A percentile compares a stretch with the other conserved stretches of the same genome.
These are phyloP conservation scores for Crithidia fasciculata DNA, from an alignment of 208 protist species.

Conservation along the genomic window DNA sequence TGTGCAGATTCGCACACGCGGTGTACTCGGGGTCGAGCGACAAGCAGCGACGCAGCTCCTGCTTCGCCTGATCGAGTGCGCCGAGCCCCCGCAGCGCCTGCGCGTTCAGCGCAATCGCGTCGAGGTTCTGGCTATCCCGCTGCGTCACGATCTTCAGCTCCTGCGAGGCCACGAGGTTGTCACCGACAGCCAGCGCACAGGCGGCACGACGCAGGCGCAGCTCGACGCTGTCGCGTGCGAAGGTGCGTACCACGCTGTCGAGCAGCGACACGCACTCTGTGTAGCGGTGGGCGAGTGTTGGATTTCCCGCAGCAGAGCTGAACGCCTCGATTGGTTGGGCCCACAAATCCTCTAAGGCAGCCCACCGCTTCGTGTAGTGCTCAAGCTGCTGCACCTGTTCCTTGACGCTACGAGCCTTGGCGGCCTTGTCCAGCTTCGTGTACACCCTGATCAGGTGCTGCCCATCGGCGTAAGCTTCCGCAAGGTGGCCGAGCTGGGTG, in stretches of 20 bases:
- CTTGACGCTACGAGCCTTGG: slow-evolving; percentile 17
- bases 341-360: slow-evolving; percentile 41
- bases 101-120: slow-evolving; percentile 74
- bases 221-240: slow-evolving; percentile 70
- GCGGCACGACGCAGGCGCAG: slow-evolving; percentile 82
- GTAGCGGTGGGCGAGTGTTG: slow-evolving; percentile 28
- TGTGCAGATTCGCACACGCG: slow-evolving; percentile 69
- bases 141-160: slow-evolving; percentile 82
- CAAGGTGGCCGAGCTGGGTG: slow-evolving; percentile 61
- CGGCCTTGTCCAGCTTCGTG: slow-evolving; percentile 31
- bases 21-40: slow-evolving; percentile 86
- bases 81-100: slow-evolving; percentile 74
- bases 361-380: slow-evolving; percentile 52
- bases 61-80: slow-evolving; percentile 68
- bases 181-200: slow-evolving; percentile 70
- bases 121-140: slow-evolving; percentile 72
- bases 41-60: slow-evolving; percentile 80
- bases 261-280: slow-evolving; percentile 64
- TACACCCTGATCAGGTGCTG: slow-evolving; percentile 48
- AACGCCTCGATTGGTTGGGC: slow-evolving; percentile 24
- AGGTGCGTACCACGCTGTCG: slow-evolving; percentile 62
- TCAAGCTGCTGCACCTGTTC: slow-evolving; percentile 45
- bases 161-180: slow-evolving; percentile 59
- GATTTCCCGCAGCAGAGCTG: slow-evolving; percentile 6
- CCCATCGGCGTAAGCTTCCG: slow-evolving; percentile 51